Conservation (phyloP, 805 yeast species). For the Pichia heedii region DNA sequence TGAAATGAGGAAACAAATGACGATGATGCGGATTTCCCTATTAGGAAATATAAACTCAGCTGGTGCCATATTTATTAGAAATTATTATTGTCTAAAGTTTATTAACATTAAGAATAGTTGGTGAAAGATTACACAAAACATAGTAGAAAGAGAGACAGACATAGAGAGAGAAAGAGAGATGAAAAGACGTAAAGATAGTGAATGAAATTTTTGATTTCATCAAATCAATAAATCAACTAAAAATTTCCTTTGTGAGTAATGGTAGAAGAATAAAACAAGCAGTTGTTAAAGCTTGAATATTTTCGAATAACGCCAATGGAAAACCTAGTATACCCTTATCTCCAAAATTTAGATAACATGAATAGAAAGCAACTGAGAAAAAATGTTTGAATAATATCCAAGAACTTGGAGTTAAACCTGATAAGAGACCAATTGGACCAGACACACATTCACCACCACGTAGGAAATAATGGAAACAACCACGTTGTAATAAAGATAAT, state of each 20-base stretch:
- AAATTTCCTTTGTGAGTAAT: slow-evolving; percentile 35
- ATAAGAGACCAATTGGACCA: slow-evolving; percentile 74
- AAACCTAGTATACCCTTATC: slow-evolving; percentile 57
- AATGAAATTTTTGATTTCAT: background rate
- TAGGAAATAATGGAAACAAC: slow-evolving; percentile 81
- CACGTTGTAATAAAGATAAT: slow-evolving; percentile 64
- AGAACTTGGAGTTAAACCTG: slow-evolving; percentile 77
- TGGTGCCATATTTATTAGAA: no score
- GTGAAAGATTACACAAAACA: no score
- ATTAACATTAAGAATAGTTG: no score
- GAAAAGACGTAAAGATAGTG: background rate
- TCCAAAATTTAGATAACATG: slow-evolving; percentile 59
- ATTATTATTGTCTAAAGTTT: no score
- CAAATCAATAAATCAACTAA: slow-evolving; percentile 10
- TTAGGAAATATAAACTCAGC: no score
- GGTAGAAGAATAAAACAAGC: slow-evolving; percentile 80
- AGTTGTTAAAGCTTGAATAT: slow-evolving; percentile 56
- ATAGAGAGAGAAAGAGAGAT: background rate
- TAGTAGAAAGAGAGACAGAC: no score
- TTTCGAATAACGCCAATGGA: slow-evolving; percentile 65
- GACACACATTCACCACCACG: slow-evolving; percentile 73
- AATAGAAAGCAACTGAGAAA: slow-evolving; percentile 81
- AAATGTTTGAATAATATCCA: slow-evolving; percentile 72
- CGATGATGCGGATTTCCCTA: no score
- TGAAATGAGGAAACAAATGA: background rate